Conservation (phyloP, 768 basidiomycete species). For the Xerocomellus amylosporus region DNA sequence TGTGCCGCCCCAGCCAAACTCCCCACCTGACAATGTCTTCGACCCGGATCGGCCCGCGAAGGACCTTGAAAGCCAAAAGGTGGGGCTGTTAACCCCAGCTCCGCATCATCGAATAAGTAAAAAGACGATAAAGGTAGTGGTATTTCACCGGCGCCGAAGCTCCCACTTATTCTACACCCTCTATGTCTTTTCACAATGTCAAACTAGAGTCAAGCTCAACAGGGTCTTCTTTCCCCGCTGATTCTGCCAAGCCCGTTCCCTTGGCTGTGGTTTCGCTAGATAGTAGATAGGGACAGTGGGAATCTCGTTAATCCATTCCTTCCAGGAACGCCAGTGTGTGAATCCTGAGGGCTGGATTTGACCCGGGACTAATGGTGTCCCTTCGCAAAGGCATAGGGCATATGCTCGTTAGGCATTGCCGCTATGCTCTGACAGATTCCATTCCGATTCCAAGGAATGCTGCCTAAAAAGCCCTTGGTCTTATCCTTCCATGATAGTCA, state of each 20-base stretch:
- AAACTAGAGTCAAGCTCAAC: constrained; percentile 86
- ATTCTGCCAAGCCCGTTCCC: constrained; percentile 31
- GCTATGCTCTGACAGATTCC: not conserved
- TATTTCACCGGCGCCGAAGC: not conserved
- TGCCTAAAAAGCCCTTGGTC: not conserved
- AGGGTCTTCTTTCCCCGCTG: constrained; percentile 77
- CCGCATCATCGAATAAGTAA: constrained; percentile 77
- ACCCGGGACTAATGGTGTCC: not conserved
- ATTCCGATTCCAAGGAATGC: not conserved
- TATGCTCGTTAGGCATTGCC: not conserved
- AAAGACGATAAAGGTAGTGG: constrained; percentile 12
- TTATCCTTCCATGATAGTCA: not conserved
- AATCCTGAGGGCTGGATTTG: not conserved
- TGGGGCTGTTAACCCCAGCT: constrained; percentile 62
- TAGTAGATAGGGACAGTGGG: not conserved
- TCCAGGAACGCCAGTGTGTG: not conserved
- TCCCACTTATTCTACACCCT: not conserved
- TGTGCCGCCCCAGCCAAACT: no score
- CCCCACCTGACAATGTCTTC: constrained; percentile 79
- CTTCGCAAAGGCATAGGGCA: not conserved
- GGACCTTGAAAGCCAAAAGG: constrained; percentile 39
- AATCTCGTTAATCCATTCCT: not conserved
- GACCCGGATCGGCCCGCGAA: constrained; percentile 58
- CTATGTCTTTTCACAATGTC: not conserved
- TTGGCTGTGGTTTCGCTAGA: constrained; percentile 46